Conservation (phyloP, 2,329 filamentous ascomycete species). For the Phyllosticta capitalensis region DNA sequence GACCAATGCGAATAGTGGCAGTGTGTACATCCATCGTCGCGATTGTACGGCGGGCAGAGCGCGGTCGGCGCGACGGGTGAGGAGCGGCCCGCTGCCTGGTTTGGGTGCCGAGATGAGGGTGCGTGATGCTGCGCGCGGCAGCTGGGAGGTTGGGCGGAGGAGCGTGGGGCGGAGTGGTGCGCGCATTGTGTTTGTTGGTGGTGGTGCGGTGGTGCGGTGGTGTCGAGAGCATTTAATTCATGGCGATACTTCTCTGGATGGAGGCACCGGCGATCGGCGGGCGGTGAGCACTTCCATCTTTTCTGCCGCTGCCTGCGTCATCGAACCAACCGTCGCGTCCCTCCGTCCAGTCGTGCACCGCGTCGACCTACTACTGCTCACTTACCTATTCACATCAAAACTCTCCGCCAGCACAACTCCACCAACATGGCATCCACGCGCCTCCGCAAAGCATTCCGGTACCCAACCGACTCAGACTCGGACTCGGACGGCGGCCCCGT, state of each 20-base stretch:
- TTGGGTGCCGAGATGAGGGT: constrained; percentile 12
- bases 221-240: background rate
- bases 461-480: constrained; percentile 52
- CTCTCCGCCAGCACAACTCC: background rate
- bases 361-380: background rate
- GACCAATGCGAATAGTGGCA: constrained; percentile 70
- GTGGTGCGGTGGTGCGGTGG: background rate
- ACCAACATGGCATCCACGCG: constrained; percentile 46
- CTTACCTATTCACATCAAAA: background rate
- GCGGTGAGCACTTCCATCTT: background rate
- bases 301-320: constrained; percentile 5
- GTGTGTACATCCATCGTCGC: constrained; percentile 33
- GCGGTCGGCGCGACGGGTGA: constrained; percentile 12
- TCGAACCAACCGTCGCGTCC: background rate
- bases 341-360: background rate
- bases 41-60: constrained; percentile 9
- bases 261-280: constrained; percentile 2
- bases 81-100: constrained; percentile 10
- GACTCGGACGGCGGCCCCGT: constrained; percentile 48
- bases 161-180: background rate
- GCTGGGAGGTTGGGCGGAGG: background rate
- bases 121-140: background rate
- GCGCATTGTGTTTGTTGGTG: background rate
- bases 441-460: constrained; percentile 68
- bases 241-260: background rate